A percentile compares a stretch with the other conserved stretches of the same genome.
Conservation (phyloP, 805 yeast species). For the Jamesozyma spencerorum region DNA sequence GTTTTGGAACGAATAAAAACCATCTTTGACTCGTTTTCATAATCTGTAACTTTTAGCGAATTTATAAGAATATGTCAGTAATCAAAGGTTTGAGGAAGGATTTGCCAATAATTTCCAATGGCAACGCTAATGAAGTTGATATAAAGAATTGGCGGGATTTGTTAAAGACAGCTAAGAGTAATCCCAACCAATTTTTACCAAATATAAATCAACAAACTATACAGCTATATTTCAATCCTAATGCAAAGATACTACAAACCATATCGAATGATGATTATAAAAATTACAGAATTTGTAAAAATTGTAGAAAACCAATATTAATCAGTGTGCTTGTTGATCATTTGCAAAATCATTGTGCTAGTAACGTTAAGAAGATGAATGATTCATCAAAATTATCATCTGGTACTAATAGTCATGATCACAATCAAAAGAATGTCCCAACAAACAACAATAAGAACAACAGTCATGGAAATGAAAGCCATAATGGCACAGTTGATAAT, state of each 20-base stretch:
- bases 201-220: constrained; percentile 9
- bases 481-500: background rate
- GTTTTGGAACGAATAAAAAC: too few species aligned
- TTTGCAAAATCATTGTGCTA: constrained; percentile 19
- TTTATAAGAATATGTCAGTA: background rate
- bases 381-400: background rate
- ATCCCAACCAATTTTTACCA: background rate
- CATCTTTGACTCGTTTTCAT: too few species aligned
- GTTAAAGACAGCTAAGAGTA: background rate
- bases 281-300: constrained; percentile 25
- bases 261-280: constrained; percentile 1
- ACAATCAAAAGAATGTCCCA: background rate
- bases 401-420: constrained; percentile 1
- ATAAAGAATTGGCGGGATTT: constrained; percentile 17
- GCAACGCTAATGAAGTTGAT: background rate
- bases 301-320: constrained; percentile 27
- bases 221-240: constrained; percentile 17
- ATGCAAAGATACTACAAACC: constrained; percentile 10
- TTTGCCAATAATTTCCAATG: background rate
- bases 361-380: constrained; percentile 1
- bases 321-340: constrained; percentile 23
- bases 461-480: constrained; percentile 4
- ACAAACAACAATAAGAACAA: constrained; percentile 3
- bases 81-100: constrained; percentile 1
- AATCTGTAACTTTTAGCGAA: background rate